Percentiles rank a stretch among this genome's conserved stretches.
phyloP scores from a whole-genome alignment of 495 filamentous ascomycete species.

The Aspergillus leporis region DNA sequence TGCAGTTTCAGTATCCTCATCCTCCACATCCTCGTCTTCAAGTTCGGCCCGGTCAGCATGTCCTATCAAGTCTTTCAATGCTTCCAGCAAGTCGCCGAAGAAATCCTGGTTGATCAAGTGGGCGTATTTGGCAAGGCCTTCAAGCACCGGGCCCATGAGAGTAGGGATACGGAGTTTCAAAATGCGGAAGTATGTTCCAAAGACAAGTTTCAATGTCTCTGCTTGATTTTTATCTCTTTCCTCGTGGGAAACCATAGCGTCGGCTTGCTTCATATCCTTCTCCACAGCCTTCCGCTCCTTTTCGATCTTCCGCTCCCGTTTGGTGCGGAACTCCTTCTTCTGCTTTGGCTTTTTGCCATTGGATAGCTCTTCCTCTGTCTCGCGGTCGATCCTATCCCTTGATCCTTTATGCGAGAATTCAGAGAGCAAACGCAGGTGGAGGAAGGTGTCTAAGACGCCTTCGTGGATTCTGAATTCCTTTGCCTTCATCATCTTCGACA shows the following conservation, averaged over 20 bases:
- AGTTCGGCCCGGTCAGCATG: conserved; percentile 58
- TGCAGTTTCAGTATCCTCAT: conserved; percentile 41
- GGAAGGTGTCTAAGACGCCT: conserved; percentile 83
- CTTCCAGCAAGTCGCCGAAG: conserved; percentile 94
- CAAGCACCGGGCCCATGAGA: conserved; percentile 90
- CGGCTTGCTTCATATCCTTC: conserved; percentile 91
- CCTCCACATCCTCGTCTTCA: conserved; percentile 48
- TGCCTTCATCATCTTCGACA: conserved; percentile 93
- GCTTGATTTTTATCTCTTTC: conserved; percentile 89
- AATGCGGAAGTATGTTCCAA: conserved; percentile 91
- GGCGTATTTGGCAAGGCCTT: conserved; percentile 88
- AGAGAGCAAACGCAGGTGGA: conserved; percentile 82
- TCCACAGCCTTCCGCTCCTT: conserved; percentile 84
- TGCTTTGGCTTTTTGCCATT: conserved; percentile 66
- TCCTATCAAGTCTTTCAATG: conserved; percentile 84
- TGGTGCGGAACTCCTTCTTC: conserved; percentile 75
- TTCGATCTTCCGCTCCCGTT: conserved; percentile 68
- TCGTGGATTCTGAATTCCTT: conserved; percentile 79
- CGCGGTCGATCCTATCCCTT: conserved; percentile 65
- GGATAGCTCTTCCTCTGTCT: conserved; percentile 39
- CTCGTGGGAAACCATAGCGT: conserved; percentile 86
- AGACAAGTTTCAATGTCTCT: conserved; percentile 93
- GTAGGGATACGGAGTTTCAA: conserved; percentile 72
- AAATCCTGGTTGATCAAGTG: conserved; percentile 98
- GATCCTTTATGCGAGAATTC: conserved; percentile 86